These are phyloP conservation scores for Porogramme epimiltina DNA, from an alignment of 1,284 basidiomycete species.

Conservation along the genomic window DNA sequence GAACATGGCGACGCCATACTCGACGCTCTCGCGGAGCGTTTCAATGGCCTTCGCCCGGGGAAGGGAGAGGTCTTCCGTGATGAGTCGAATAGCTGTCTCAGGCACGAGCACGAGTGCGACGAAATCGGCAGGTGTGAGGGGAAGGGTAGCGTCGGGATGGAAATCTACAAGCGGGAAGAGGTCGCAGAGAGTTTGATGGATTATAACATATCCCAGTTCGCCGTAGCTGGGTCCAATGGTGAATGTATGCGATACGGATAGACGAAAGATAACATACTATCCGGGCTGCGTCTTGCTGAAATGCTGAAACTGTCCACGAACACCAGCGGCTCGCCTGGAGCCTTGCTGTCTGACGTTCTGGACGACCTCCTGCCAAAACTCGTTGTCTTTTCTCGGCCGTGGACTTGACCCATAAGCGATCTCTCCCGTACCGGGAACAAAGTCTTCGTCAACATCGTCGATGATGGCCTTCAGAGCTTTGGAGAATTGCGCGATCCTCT, in stretches of 20 bases:
- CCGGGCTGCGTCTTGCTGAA: slow-evolving; percentile 81
- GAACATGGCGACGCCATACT: slow-evolving; percentile 81
- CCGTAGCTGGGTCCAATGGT: slow-evolving; percentile 58
- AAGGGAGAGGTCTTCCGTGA: slow-evolving; percentile 65
- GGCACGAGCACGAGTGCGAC: slow-evolving; percentile 74
- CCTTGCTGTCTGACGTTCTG: slow-evolving; percentile 64
- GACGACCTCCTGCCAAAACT: slow-evolving; percentile 70
- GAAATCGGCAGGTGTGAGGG: slow-evolving; percentile 71
- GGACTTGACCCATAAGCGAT: slow-evolving; percentile 19
- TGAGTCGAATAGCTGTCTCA: slow-evolving; percentile 70
- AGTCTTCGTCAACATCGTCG: slow-evolving; percentile 41
- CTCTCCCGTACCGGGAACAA: slow-evolving; percentile 21
- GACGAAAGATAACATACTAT: slow-evolving; percentile 54
- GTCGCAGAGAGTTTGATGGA: slow-evolving; percentile 73
- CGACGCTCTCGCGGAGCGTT: slow-evolving; percentile 71
- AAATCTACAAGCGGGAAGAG: slow-evolving; percentile 68
- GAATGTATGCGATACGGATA: not conserved
- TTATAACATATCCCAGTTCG: slow-evolving; percentile 75
- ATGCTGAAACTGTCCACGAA: slow-evolving; percentile 70
- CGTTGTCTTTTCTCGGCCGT: slow-evolving; percentile 49
- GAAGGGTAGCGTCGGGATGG: slow-evolving; percentile 50
- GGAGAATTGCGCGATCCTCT: slow-evolving; percentile 53
- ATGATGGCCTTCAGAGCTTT: slow-evolving; percentile 50
- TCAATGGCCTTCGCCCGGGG: slow-evolving; percentile 48
- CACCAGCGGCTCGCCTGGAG: slow-evolving; percentile 60